Evolutionary conservation across 345 rosid species (phyloP).

Genomic region (Syzygium oleosum): DNA sequence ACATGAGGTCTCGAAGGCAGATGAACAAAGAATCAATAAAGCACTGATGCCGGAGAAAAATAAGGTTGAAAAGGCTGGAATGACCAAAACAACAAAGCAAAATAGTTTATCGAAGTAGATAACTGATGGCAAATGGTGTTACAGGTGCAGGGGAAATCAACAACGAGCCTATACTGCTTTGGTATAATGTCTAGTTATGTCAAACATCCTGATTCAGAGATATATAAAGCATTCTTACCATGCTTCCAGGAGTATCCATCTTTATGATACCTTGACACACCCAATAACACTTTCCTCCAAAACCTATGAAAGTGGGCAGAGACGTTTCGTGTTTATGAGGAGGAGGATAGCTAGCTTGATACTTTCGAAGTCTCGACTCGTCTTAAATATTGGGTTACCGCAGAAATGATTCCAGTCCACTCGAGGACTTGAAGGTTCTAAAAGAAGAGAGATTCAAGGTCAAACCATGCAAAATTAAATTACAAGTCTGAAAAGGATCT

Average conservation of each 20-base stretch:
- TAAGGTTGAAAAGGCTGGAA: background rate
- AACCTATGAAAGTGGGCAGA: background rate
- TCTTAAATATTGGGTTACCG: background rate
- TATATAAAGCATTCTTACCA: background rate
- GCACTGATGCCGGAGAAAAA: background rate
- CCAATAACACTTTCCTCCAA: background rate
- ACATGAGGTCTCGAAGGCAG: background rate
- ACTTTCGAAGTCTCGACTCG: background rate
- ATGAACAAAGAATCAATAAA: background rate
- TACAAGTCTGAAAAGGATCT: background rate
- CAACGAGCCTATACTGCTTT: background rate
- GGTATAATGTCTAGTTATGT: background rate
- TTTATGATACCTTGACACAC: background rate
- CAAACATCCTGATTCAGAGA: background rate
- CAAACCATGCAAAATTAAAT: conserved; percentile 32
- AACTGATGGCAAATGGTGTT: background rate
- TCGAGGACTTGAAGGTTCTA: background rate
- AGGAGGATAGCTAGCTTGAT: background rate
- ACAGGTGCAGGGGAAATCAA: background rate
- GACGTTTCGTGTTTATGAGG: background rate
- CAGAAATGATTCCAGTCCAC: background rate
- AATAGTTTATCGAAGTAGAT: background rate
- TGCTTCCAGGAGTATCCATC: background rate
- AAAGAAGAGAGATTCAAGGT: background rate
- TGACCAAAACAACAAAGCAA: background rate